Evolutionary conservation across 306 rosid species (phyloP).

Genomic region (Rubus idaeus): DNA sequence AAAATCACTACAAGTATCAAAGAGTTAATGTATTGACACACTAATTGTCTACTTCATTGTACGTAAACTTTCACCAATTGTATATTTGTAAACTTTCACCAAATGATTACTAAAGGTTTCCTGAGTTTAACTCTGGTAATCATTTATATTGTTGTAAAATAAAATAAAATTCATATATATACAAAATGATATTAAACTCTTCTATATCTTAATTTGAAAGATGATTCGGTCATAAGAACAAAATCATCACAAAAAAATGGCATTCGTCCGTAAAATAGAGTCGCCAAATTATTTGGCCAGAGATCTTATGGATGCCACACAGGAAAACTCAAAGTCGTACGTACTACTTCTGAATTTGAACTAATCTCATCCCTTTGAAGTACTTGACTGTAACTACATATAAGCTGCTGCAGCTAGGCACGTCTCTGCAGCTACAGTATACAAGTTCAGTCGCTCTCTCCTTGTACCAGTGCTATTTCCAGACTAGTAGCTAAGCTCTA

Average conservation of each 20-base stretch:
- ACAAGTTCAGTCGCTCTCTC: constrained; percentile 12
- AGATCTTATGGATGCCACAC: not conserved
- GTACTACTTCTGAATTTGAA: not conserved
- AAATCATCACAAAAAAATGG: not conserved
- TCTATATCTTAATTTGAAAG: too few species aligned
- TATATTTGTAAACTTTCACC: too few species aligned
- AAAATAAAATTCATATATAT: not conserved
- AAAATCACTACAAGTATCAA: too few species aligned
- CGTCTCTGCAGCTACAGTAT: not conserved
- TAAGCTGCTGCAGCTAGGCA: not conserved
- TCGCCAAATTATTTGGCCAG: not conserved
- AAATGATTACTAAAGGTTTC: too few species aligned
- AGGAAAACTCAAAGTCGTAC: not conserved
- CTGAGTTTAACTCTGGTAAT: too few species aligned
- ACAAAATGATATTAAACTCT: not conserved
- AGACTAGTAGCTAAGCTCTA: not conserved
- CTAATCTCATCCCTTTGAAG: constrained; percentile 5
- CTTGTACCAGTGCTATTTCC: constrained; percentile 10
- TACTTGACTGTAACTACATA: not conserved
- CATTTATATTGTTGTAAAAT: too few species aligned
- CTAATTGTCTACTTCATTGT: too few species aligned
- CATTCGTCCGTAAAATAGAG: not conserved
- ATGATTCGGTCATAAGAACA: not conserved
- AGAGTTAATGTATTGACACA: too few species aligned
- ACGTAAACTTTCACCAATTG: too few species aligned